Evolutionary conservation across 1,139 yeast species (phyloP).

Genomic region (Hansenula anomala): DNA sequence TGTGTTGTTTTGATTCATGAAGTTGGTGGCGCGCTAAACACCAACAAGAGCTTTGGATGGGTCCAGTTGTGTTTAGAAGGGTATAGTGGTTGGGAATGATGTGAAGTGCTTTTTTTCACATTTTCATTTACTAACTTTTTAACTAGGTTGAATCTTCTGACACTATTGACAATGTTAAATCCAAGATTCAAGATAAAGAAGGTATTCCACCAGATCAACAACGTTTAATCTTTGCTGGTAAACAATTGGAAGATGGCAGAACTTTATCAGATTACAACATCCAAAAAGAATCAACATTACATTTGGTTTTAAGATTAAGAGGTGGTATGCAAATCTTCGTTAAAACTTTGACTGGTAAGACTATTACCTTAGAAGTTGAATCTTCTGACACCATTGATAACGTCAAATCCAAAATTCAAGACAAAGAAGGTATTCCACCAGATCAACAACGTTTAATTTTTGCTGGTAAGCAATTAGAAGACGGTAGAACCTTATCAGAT

Average conservation of each 20-base stretch:
- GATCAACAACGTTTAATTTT: conserved; percentile 80
- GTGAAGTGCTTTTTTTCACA: no score
- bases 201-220: conserved; percentile 90
- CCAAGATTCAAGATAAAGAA: conserved; percentile 87
- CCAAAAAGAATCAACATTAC: conserved; percentile 83
- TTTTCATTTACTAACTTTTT: conserved; percentile 59
- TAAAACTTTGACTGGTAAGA: conserved; percentile 37
- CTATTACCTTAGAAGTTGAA: conserved; percentile 65
- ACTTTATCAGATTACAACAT: conserved; percentile 85
- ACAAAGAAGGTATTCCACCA: conserved; percentile 89
- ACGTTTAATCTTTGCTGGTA: conserved; percentile 78
- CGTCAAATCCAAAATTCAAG: conserved; percentile 85
- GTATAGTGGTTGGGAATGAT: no score
- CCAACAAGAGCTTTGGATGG: no score
- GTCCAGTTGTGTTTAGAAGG: no score
- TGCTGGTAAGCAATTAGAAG: conserved; percentile 45
- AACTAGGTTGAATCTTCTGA: conserved; percentile 19
- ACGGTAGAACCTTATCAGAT: conserved; percentile 74
- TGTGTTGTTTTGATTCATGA: neutral
- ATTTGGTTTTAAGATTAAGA: conserved; percentile 68
- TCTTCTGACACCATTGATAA: conserved; percentile 88
- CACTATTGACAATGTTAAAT: conserved; percentile 43
- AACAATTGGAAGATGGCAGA: conserved; percentile 84
- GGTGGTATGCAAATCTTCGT: conserved; percentile 28
- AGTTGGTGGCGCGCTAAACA: no score